Conservation (phyloP, 441 rosid genomes). For the Isatis lusitanica region DNA sequence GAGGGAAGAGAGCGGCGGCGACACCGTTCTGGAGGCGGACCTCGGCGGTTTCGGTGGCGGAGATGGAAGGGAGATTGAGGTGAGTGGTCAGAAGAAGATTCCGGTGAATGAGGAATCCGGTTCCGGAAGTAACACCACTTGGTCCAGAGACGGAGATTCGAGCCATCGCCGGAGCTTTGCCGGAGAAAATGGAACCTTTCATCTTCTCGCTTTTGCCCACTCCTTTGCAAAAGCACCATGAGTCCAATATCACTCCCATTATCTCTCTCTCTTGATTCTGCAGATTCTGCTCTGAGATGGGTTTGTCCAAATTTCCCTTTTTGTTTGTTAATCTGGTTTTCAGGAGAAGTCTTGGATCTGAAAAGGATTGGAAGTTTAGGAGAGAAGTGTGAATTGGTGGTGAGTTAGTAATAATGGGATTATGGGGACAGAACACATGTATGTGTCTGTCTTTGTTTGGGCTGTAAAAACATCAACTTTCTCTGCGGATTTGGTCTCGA, state of each 20-base stretch:
- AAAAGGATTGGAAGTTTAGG: slow-evolving; percentile 24
- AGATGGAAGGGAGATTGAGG: slow-evolving; percentile 72
- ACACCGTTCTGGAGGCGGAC: slow-evolving; percentile 79
- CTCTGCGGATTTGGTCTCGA: slow-evolving; percentile 16
- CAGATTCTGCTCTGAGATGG: slow-evolving; percentile 18
- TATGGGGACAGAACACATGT: slow-evolving; percentile 38
- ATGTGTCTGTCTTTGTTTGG: slow-evolving; percentile 27
- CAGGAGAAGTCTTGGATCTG: slow-evolving; percentile 30
- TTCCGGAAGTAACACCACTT: slow-evolving; percentile 53
- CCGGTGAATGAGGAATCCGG: slow-evolving; percentile 90
- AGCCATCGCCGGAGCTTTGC: slow-evolving; percentile 72
- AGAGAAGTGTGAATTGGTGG: slow-evolving; percentile 20
- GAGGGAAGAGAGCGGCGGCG: slow-evolving; percentile 76
- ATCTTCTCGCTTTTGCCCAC: slow-evolving; percentile 79
- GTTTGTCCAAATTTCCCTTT: not conserved
- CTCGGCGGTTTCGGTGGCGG: slow-evolving; percentile 77
- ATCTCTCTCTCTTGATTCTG: not conserved
- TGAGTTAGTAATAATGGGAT: slow-evolving; percentile 25
- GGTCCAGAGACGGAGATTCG: slow-evolving; percentile 49
- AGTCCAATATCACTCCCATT: slow-evolving; percentile 77
- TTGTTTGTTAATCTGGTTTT: not conserved
- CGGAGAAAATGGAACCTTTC: slow-evolving; percentile 77
- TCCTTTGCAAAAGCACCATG: slow-evolving; percentile 96
- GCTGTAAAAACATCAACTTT: slow-evolving; percentile 28
- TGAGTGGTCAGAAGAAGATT: slow-evolving; percentile 90